Conservation (phyloP, 1,139 yeast genomes). For the Oligophagozyma castellii region DNA sequence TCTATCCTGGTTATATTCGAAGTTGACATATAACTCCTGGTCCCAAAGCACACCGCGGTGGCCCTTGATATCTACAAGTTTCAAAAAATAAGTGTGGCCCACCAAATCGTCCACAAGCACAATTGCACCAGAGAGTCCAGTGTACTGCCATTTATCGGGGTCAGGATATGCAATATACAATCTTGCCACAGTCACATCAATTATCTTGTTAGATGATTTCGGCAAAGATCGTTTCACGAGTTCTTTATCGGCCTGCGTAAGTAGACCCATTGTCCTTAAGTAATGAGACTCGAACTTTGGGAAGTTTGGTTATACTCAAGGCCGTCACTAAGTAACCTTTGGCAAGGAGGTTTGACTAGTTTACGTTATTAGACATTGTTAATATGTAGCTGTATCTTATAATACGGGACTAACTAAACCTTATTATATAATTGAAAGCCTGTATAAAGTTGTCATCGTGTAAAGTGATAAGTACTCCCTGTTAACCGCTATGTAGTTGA, state of each 20-base stretch:
- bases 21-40: conserved; percentile 81
- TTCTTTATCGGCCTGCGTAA: conserved; percentile 66
- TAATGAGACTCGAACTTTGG: too few species aligned
- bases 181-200: conserved; percentile 85
- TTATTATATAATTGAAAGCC: too few species aligned
- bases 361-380: too few species aligned
- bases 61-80: conserved; percentile 73
- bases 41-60: conserved; percentile 90
- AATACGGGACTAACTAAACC: too few species aligned
- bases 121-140: conserved; percentile 82
- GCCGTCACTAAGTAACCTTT: too few species aligned
- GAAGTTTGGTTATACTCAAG: too few species aligned
- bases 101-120: conserved; percentile 82
- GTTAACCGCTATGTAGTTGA: too few species aligned
- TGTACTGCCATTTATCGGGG: conserved; percentile 67
- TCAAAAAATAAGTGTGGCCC: conserved; percentile 85
- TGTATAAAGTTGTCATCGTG: too few species aligned
- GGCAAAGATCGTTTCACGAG: conserved; percentile 81
- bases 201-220: conserved; percentile 71
- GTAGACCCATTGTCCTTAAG: conserved; percentile 35
- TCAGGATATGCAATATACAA: conserved; percentile 84
- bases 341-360: too few species aligned
- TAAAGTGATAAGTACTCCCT: too few species aligned
- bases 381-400: too few species aligned
- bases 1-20: conserved; percentile 84